phyloP scores from a whole-genome alignment of 345 rosid species.

The Hirschfeldia incana region DNA sequence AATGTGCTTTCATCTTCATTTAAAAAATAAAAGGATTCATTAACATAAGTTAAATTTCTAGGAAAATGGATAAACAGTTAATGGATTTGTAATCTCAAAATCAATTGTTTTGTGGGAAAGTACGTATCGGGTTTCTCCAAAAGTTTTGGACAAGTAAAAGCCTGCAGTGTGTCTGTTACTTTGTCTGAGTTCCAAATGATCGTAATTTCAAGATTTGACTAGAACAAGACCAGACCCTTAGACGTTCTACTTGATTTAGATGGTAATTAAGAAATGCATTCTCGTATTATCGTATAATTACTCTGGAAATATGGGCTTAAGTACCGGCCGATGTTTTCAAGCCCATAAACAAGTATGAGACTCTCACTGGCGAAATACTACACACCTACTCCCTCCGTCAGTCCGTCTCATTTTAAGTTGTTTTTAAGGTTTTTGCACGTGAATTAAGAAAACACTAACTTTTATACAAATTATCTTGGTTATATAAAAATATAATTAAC shows the following conservation, averaged over 20 bases:
- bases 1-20: background rate
- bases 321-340: conserved; percentile 5
- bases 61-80: background rate
- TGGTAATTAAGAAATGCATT: background rate
- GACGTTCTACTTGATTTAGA: background rate
- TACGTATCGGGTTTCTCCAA: conserved; percentile 37
- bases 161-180: conserved; percentile 39
- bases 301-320: background rate
- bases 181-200: conserved; percentile 25
- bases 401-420: too few relatives aligned
- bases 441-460: too few relatives aligned
- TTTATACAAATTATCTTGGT: too few relatives aligned
- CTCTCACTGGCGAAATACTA: background rate
- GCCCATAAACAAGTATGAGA: background rate
- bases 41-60: background rate
- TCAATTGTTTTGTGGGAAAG: background rate
- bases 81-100: background rate
- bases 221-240: background rate
- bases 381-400: too few relatives aligned
- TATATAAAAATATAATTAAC: too few relatives aligned
- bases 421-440: too few relatives aligned
- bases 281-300: background rate
- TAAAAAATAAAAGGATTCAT: background rate
- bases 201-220: background rate
- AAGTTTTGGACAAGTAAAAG: conserved; percentile 30